Base-by-base conservation (phyloP, 2,329 filamentous ascomycete species). In the Fusarium ambrosium region DNA sequence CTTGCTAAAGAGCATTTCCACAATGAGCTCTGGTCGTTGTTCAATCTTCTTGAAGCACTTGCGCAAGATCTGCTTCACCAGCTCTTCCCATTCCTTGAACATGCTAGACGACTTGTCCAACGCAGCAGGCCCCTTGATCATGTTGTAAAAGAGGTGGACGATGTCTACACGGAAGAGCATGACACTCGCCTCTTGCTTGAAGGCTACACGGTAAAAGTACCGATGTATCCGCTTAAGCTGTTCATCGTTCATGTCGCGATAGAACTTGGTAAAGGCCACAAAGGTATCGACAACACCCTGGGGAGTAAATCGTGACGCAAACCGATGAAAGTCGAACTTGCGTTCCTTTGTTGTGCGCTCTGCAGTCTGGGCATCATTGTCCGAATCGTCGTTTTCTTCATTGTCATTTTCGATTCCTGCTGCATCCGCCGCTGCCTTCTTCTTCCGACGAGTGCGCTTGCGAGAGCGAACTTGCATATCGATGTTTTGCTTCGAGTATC, bases 1-100 rank as follows among this genome's bases (percentile, higher is more conserved):
- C 83, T 99, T 99, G 82, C 94, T 97, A 83, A 99, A 99, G 16
- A 99, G 87, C 88, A 99, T 91, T 83, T 99, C 97, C 1, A 97
- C 92, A 60, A 97, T 89, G 45, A 98, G 86, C 72, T 96, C 94
- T 0, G 95, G 95, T 51, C 95, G 90, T 76, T 98, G 92, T 71
- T 97, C 90, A 2, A 98, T 88, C 84, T 97, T 97, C 79, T 93
- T 95, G 64, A 94, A 89, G 73, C 96, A 93, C 79, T 92, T 93
- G 76, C 92, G 92, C 74, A 98, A 89, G 43, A 98, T 89, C 78
- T 98, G 95, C 81, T 92, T 93, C 6, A 94, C 90, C 39, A 99
- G 87, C 78, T 97, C 94, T 79, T 97, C 93, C 95, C 96, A 98
- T 77, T 99, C 97, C 77, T 91, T 93, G 84, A 90, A 97, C 69